Evolutionary conservation across 169 alveolate genomes (phyloP), one percentile per base, ranked within the genome.

Genomic region (Babesia bovis): DNA sequence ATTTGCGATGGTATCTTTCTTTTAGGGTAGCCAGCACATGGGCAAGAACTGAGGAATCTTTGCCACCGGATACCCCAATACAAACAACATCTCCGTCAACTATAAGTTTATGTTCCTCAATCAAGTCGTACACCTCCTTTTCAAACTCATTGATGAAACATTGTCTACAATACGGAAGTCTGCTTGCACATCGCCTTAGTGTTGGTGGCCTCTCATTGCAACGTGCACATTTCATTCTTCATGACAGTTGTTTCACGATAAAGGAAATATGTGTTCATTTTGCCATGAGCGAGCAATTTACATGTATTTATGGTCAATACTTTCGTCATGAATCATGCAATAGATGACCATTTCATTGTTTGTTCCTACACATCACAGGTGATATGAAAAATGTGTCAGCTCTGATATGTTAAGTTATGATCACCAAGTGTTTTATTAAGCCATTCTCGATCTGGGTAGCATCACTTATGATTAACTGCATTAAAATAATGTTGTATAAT

Each of bases 61-160:
- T 97, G 4, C 99, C 99, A 32, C 99, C 99, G 19, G 98, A 93
- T 9, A 97, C 98, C 40, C 97, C 98, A 28, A 97, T 91, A 10
- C 98, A 98, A 21, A 97, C 95, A 59, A 87, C 91, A 73, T 96
- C 97, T 6, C 98, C 98, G 40, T 70, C 85, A n/a, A 63, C 55
- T 57, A 94, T 87, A 72, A 93, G 76, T 30, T 79, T 55, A 35
- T 89, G 42, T 17, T 67, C 66, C 26, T 52, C 45, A 36, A 97
- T 95, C 53, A 96, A 90, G 30, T 85, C 89, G 78, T 95, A 98
- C 10, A 96, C 95, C 65, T 96, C 99, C 44, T 93, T 97, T 83
- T 96, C 99, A 63, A 97, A 96, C 36, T 90, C 91, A 41, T 75
- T 59, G 60, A 87, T 89, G 83, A 97, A 97, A 88, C 99, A 97